Conservation (phyloP, 2,329 filamentous ascomycete genomes). For the Corynespora cassiicola region DNA sequence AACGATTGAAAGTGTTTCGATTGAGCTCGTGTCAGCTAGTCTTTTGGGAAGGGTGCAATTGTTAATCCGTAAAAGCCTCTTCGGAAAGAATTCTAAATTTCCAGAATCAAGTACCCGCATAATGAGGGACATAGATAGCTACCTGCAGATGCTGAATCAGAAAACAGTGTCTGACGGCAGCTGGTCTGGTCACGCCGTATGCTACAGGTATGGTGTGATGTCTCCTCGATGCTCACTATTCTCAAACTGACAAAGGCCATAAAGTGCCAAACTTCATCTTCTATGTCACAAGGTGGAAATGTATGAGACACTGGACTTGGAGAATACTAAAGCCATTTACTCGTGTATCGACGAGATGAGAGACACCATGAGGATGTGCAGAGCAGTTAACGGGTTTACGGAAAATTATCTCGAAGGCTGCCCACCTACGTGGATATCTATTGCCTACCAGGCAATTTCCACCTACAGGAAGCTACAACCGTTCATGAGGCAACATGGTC, state of each 20-base stretch:
- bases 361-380: constrained; percentile 7
- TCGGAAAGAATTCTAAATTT: too few species aligned
- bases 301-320: constrained; percentile 3
- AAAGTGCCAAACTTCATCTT: constrained; percentile 22
- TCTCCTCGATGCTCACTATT: too few species aligned
- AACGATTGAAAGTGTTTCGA: constrained; percentile 1
- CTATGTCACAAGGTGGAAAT: constrained; percentile 14
- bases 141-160: too few species aligned
- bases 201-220: too few species aligned
- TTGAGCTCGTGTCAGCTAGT: constrained; percentile 16
- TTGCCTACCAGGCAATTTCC: constrained; percentile 10
- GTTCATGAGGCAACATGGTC: not conserved
- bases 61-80: too few species aligned
- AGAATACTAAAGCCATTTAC: constrained; percentile 6
- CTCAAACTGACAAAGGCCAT: too few species aligned
- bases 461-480: constrained; percentile 9
- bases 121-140: too few species aligned
- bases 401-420: constrained; percentile 15
- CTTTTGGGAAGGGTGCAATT: constrained; percentile 15
- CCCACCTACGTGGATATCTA: constrained; percentile 16
- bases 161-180: too few species aligned
- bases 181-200: too few species aligned
- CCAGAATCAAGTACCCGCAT: too few species aligned
- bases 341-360: constrained; percentile 10
- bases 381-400: constrained; percentile 15